Evolutionary conservation across 331 rosid genomes (phyloP).

Genomic region (Quercus phellos): DNA sequence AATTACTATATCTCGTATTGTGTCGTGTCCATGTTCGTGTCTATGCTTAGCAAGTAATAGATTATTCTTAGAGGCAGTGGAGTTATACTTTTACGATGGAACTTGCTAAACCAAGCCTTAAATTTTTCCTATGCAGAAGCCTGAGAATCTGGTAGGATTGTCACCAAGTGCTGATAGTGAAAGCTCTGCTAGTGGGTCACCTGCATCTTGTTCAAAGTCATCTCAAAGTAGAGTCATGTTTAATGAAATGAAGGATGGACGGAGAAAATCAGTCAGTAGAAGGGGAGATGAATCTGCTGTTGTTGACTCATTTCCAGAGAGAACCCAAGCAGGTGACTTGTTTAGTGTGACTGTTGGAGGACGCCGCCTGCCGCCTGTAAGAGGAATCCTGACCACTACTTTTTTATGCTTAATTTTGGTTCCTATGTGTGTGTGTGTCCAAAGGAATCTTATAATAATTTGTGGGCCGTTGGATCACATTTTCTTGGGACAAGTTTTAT

Average conservation of each 20-base stretch:
- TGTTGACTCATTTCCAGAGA: conserved; percentile 51
- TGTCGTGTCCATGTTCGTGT: too few species aligned
- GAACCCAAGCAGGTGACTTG: conserved; percentile 85
- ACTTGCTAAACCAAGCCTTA: not conserved
- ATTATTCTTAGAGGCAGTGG: not conserved
- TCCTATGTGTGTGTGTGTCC: too few species aligned
- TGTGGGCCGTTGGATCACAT: not conserved
- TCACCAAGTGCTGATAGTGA: conserved; percentile 53
- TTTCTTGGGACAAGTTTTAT: not conserved
- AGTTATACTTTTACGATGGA: not conserved
- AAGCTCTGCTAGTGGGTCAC: conserved; percentile 59
- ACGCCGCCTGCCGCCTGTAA: conserved; percentile 55
- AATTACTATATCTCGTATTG: too few species aligned
- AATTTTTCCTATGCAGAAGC: conserved; percentile 51
- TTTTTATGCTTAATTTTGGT: not conserved
- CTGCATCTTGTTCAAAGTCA: conserved; percentile 52
- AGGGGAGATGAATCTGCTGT: conserved; percentile 50
- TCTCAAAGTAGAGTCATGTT: conserved; percentile 38
- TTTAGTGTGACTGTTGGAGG: conserved; percentile 53
- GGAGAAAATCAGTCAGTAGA: conserved; percentile 61
- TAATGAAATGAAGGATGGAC: conserved; percentile 53
- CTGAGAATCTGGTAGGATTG: conserved; percentile 49
- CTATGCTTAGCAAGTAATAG: not conserved
- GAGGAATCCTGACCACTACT: conserved; percentile 17
- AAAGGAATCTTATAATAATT: not conserved